A percentile compares a stretch with the other conserved stretches of the same genome.
Evolutionary conservation across 1,139 yeast genomes (phyloP).

Genomic region (Spathaspora sp.): DNA sequence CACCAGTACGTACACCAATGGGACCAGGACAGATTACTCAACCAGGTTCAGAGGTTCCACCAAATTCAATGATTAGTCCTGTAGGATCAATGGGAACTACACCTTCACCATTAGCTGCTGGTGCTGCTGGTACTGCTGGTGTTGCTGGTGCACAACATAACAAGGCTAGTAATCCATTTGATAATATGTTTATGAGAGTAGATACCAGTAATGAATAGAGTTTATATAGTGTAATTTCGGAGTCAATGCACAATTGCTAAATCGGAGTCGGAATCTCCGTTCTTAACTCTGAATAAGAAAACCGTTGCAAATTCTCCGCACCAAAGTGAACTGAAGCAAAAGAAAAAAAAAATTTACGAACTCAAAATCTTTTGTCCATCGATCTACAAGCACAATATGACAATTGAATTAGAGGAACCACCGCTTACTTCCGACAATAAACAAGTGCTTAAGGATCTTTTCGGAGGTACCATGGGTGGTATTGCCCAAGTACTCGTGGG

Average conservation of each 20-base stretch:
- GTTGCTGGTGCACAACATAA: slow-evolving; percentile 36
- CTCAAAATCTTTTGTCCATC: not conserved
- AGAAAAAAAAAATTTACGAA: not conserved
- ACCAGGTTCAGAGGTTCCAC: not conserved
- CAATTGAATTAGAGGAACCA: slow-evolving; percentile 50
- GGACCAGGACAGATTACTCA: slow-evolving; percentile 23
- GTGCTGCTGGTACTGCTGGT: no score
- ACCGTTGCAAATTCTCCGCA: no score
- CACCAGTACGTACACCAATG: slow-evolving; percentile 34
- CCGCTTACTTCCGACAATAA: slow-evolving; percentile 35
- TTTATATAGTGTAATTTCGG: not conserved
- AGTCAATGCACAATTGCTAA: no score
- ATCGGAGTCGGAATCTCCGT: no score
- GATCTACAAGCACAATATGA: slow-evolving; percentile 21
- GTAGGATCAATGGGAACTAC: slow-evolving; percentile 17
- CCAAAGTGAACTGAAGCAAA: not conserved
- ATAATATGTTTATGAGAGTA: slow-evolving; percentile 32
- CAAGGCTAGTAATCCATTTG: slow-evolving; percentile 44
- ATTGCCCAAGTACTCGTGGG: slow-evolving; percentile 94
- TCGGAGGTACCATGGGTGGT: slow-evolving; percentile 93
- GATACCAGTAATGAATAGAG: slow-evolving; percentile 6
- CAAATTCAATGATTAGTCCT: slow-evolving; percentile 4
- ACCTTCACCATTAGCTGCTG: slow-evolving; percentile 31
- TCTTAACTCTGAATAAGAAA: no score
- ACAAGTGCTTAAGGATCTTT: slow-evolving; percentile 75